Base-by-base conservation (phyloP, 1,284 basidiomycete species). In the Apiotrichum domesticum region DNA sequence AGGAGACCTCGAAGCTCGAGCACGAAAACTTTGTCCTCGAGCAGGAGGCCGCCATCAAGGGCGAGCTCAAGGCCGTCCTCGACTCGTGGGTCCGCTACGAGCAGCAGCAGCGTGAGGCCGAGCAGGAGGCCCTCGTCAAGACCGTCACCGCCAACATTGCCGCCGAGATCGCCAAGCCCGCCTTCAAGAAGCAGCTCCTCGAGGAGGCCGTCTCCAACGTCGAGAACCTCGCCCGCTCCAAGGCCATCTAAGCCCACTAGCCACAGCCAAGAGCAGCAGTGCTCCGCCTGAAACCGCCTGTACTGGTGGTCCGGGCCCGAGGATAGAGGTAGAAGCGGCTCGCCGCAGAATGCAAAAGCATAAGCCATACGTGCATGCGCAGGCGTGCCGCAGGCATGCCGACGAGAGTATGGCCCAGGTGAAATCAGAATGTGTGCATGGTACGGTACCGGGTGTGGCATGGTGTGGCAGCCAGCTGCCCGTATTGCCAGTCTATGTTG, bases 21-120 rank as follows among this genome's bases (percentile, higher is more conserved):
- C 83, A 88, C 67, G 86, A 90, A 71, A 87, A 89, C 59, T 98
- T 98, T 70, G 85, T 89, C 61, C 87, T 94, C 74, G 83, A 85
- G 71, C 95, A 98, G 81, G 88, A 90, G 79, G 86, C 88, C 64
- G 85, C 84, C 51, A 80, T 98, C 68, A 87, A 93, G 41, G 66
- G 87, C 51, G 96, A 98, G 80, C 82, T 97, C 76, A 98, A 98
- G 82, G 69, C 86, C 41, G 94, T 98, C 41, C 85, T 98, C 59
- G 96, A 98, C 83, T 90, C 88, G 75, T 98, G 95, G 94, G 94
- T 95, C 60, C 88, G 95, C 73, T 94, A 85, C 79, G 95, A 98
- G 82, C 93, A 96, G 74, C 90, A 94, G 78, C 83, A 87, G 75
- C 92, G 96, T 80, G 94, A 98, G 83, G 87, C 83, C 71, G 92